phyloP scores from a whole-genome alignment of 352 stramenopile species.

The Phytophthora pluvialis region DNA sequence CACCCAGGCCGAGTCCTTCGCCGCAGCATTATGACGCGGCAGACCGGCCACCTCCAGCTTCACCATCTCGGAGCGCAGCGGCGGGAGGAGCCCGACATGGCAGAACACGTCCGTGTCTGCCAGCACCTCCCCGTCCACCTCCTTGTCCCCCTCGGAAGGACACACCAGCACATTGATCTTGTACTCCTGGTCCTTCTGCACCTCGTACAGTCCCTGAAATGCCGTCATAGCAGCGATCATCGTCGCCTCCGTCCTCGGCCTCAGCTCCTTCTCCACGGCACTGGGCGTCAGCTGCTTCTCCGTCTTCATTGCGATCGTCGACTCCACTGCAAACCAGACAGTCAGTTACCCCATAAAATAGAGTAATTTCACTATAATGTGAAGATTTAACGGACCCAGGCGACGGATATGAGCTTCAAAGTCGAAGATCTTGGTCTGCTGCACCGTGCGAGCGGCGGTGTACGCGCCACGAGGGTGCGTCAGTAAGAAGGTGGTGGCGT shows the following conservation, averaged over 20 bases:
- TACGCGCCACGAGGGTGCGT: constrained; percentile 72
- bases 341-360: constrained; percentile 1
- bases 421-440: constrained; percentile 80
- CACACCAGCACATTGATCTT: constrained; percentile 87
- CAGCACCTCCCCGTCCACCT: constrained; percentile 23
- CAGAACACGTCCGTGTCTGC: constrained; percentile 65
- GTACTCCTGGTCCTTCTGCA: constrained; percentile 68
- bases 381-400: constrained; percentile 49
- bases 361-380: background rate
- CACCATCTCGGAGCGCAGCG: constrained; percentile 62
- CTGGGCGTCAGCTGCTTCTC: constrained; percentile 24
- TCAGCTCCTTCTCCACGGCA: constrained; percentile 52
- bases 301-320: constrained; percentile 69
- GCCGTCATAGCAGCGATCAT: constrained; percentile 71
- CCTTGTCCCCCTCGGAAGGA: constrained; percentile 27
- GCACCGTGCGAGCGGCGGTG: constrained; percentile 73
- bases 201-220: constrained; percentile 56
- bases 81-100: constrained; percentile 74
- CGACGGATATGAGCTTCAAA: constrained; percentile 81
- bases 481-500: constrained; percentile 73
- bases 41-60: constrained; percentile 75
- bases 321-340: constrained; percentile 58
- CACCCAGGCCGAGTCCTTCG: constrained; percentile 82
- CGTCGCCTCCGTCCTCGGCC: constrained; percentile 64
- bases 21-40: constrained; percentile 72